Conservation (phyloP, 108 stramenopile genomes). For the Fistulifera pelliculosa region DNA sequence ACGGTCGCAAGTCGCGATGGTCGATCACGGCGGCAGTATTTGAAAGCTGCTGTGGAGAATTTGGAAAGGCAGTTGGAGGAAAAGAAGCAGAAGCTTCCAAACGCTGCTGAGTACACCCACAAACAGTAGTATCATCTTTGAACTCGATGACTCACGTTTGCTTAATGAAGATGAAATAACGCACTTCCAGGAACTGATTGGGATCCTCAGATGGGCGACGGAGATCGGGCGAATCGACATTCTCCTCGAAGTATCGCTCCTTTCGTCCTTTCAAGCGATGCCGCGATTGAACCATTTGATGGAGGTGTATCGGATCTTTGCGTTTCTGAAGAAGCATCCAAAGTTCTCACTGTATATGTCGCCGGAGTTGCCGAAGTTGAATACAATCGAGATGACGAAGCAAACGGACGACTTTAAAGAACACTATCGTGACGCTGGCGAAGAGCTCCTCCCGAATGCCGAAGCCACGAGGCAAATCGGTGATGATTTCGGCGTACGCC, state of each 20-base stretch:
- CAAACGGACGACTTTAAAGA: neutral
- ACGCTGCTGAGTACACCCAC: neutral
- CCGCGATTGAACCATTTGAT: slow-evolving; percentile 43
- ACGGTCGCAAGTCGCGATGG: neutral
- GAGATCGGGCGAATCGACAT: slow-evolving; percentile 36
- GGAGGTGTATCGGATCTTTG: slow-evolving; percentile 32
- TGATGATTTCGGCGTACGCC: too few species aligned
- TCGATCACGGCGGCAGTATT: neutral
- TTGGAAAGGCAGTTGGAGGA: slow-evolving; percentile 7
- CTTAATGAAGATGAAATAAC: slow-evolving; percentile 7
- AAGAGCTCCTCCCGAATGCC: too few species aligned
- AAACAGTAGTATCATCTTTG: neutral
- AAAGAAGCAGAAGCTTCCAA: neutral
- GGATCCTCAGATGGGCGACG: slow-evolving; percentile 26
- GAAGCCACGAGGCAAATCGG: too few species aligned
- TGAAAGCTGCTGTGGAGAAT: slow-evolving; percentile 5
- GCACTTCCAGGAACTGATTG: slow-evolving; percentile 23
- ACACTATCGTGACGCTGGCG: slow-evolving; percentile 12
- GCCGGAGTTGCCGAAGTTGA: slow-evolving; percentile 1
- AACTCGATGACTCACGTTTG: slow-evolving; percentile 5
- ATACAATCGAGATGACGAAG: neutral
- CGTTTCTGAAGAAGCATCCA: slow-evolving; percentile 26
- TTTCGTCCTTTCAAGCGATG: slow-evolving; percentile 31
- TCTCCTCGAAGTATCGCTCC: slow-evolving; percentile 27
- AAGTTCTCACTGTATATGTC: slow-evolving; percentile 12